These are phyloP conservation scores for Raffaelea arxii DNA, from an alignment of 2,329 filamentous ascomycete genomes.

Conservation along the genomic window DNA sequence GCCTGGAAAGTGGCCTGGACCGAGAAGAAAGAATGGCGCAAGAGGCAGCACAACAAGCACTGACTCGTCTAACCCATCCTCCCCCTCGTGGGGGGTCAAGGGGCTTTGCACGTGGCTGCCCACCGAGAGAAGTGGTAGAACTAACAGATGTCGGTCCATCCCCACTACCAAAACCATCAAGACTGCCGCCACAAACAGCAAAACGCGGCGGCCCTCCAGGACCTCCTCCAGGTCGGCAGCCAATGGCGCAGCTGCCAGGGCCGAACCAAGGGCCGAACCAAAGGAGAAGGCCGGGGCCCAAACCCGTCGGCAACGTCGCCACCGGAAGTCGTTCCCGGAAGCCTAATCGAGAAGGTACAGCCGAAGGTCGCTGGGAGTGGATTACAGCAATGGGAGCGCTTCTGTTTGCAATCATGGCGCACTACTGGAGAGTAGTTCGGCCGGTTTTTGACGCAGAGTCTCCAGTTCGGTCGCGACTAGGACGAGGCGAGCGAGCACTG, in stretches of 20 bases:
- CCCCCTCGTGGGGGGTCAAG: slow-evolving; percentile 5
- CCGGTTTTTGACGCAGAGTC: slow-evolving; percentile 30
- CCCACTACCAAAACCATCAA: too few species aligned
- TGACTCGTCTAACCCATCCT: too few species aligned
- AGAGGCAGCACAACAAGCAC: slow-evolving; percentile 16
- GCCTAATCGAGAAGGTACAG: background rate
- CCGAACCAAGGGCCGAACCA: background rate
- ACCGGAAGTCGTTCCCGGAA: slow-evolving; percentile 12
- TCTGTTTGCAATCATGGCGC: slow-evolving; percentile 8
- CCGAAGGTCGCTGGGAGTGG: background rate
- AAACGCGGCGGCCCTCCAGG: background rate
- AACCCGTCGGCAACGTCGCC: slow-evolving; percentile 7
- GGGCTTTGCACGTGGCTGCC: background rate
- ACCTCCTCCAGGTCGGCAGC: background rate
- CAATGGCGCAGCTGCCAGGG: background rate
- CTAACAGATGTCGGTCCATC: too few species aligned
- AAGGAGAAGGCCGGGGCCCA: background rate
- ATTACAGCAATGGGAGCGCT: slow-evolving; percentile 8
- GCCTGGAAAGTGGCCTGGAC: background rate
- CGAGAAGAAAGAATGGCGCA: slow-evolving; percentile 14
- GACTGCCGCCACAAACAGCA: background rate
- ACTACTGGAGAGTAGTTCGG: slow-evolving; percentile 25
- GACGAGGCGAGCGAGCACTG: slow-evolving; percentile 15
- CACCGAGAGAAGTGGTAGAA: too few species aligned
- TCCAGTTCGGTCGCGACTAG: slow-evolving; percentile 20